phyloP scores from a whole-genome alignment of 2,329 filamentous ascomycete species.

The Xylaria sp. region DNA sequence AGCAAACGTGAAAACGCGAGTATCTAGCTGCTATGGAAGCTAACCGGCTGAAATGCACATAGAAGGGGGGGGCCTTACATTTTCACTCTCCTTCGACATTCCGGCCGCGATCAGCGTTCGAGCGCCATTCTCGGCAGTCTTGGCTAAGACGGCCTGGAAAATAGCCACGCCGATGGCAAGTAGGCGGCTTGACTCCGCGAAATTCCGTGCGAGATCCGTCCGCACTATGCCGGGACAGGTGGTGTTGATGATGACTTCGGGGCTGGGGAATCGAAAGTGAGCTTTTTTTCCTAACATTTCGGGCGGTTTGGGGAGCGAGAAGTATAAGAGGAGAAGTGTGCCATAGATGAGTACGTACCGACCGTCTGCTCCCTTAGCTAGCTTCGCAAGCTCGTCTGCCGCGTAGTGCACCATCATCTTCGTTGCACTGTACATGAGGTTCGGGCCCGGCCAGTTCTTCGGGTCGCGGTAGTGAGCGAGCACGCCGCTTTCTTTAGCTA shows the following conservation, averaged over 20 bases:
- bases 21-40: neutral
- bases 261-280: slow-evolving; percentile 21
- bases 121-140: slow-evolving; percentile 37
- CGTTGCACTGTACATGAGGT: slow-evolving; percentile 34
- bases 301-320: neutral
- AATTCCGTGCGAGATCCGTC: slow-evolving; percentile 30
- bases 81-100: slow-evolving; percentile 32
- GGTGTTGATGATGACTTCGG: slow-evolving; percentile 39
- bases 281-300: neutral
- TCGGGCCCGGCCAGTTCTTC: slow-evolving; percentile 35
- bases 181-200: slow-evolving; percentile 7
- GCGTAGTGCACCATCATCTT: slow-evolving; percentile 38
- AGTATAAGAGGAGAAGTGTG: neutral
- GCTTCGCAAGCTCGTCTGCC: slow-evolving; percentile 30
- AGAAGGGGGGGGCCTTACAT: slow-evolving; percentile 27
- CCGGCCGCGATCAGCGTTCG: slow-evolving; percentile 33
- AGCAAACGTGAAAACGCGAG: neutral
- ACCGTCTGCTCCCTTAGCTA: slow-evolving; percentile 30
- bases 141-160: slow-evolving; percentile 30
- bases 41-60: too few species aligned
- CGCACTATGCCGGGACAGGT: slow-evolving; percentile 37
- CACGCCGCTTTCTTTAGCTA: slow-evolving; percentile 28
- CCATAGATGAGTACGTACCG: slow-evolving; percentile 21
- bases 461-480: slow-evolving; percentile 35
- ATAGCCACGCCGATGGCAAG: slow-evolving; percentile 16